These are phyloP conservation scores for Fusarium citri DNA, from an alignment of 2,329 filamentous ascomycete genomes.

Conservation along the genomic window DNA sequence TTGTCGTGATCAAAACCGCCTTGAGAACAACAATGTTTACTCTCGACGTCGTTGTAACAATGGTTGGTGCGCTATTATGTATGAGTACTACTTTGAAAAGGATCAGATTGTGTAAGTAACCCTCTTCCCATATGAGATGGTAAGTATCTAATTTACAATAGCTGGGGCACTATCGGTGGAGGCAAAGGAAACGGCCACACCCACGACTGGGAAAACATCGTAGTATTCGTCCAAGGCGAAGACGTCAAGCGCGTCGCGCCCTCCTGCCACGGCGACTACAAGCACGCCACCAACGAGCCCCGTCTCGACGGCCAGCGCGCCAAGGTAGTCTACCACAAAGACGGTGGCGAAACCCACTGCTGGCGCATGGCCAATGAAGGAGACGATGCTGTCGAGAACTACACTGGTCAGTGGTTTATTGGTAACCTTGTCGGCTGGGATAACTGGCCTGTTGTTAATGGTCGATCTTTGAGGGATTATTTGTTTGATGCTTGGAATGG, in stretches of 20 bases:
- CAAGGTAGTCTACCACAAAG: slow-evolving; percentile 56
- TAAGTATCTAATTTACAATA: accelerated
- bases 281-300: slow-evolving; percentile 6
- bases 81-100: slow-evolving; percentile 35
- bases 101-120: slow-evolving; percentile 16
- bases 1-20: slow-evolving; percentile 43
- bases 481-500: slow-evolving; percentile 22
- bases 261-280: slow-evolving; percentile 22
- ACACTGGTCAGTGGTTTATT: slow-evolving; percentile 51
- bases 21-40: slow-evolving; percentile 49
- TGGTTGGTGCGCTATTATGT: slow-evolving; percentile 50
- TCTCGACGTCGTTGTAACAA: slow-evolving; percentile 50
- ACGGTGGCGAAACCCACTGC: slow-evolving; percentile 50
- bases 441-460: slow-evolving; percentile 41
- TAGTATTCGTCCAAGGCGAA: slow-evolving; percentile 26
- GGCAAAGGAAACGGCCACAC: slow-evolving; percentile 12
- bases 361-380: slow-evolving; percentile 49
- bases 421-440: slow-evolving; percentile 41
- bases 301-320: slow-evolving; percentile 42
- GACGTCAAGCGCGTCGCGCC: slow-evolving; percentile 28
- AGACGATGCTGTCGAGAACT: slow-evolving; percentile 50
- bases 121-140: accelerated
- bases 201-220: slow-evolving; percentile 33
- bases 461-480: slow-evolving; percentile 9
- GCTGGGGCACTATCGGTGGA: slow-evolving; percentile 18